Percentiles rank a stretch among this genome's conserved stretches.
Conservation (phyloP, 495 filamentous ascomycete species). For the Aspergillus indologenus region DNA sequence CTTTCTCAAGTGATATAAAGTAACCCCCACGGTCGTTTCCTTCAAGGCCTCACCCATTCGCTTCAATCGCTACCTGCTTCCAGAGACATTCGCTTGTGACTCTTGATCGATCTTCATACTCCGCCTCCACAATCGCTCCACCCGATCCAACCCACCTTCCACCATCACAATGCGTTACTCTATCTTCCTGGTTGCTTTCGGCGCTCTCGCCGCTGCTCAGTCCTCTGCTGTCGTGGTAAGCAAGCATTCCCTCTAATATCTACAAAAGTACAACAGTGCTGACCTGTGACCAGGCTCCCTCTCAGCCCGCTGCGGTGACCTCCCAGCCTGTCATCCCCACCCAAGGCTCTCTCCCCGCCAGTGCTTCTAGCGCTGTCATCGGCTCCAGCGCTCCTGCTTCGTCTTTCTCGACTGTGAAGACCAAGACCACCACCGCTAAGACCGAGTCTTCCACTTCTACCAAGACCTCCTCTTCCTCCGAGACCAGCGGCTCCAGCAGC, state of each 20-base stretch:
- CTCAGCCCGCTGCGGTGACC: slow-evolving; percentile 10
- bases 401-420: slow-evolving; percentile 6
- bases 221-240: slow-evolving; percentile 24
- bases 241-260: slow-evolving; percentile 6
- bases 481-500: slow-evolving; percentile 9
- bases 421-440: slow-evolving; percentile 14
- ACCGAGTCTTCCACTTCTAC: slow-evolving; percentile 10
- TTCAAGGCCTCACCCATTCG: slow-evolving; percentile 5
- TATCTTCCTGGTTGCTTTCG: slow-evolving; percentile 39
- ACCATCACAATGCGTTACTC: slow-evolving; percentile 40
- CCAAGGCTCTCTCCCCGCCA: slow-evolving; percentile 19
- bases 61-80: slow-evolving; percentile 6
- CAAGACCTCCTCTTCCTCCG: slow-evolving; percentile 13
- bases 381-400: slow-evolving; percentile 11
- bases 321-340: slow-evolving; percentile 24
- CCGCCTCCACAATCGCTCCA: slow-evolving; percentile 8
- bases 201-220: slow-evolving; percentile 40
- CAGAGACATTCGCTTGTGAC: slow-evolving; percentile 11
- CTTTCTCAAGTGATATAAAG: slow-evolving; percentile 20
- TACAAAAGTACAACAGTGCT: background rate
- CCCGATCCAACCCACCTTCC: slow-evolving; percentile 9
- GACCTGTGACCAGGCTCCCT: background rate
- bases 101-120: background rate
- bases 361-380: slow-evolving; percentile 9
- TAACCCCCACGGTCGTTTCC: slow-evolving; percentile 10